These are phyloP conservation scores for Daldinia childiae DNA, from an alignment of 495 filamentous ascomycete species.

Conservation along the genomic window DNA sequence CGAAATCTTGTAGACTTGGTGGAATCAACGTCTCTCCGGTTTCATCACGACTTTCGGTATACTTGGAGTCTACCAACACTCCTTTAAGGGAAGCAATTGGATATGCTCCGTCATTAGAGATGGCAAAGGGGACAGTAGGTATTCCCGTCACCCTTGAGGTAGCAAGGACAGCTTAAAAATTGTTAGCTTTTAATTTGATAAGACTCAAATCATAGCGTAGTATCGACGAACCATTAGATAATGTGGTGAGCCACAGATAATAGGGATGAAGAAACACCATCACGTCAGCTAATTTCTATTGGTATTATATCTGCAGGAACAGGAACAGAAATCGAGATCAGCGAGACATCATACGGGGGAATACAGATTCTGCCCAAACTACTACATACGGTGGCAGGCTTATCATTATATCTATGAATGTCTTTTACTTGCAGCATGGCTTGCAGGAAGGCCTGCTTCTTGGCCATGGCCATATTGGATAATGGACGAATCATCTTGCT, in stretches of 20 bases:
- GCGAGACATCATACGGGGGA: constrained; percentile 3
- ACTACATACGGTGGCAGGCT: neutral
- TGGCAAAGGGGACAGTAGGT: constrained; percentile 52
- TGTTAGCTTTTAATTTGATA: constrained; percentile 10
- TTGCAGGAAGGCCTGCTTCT: constrained; percentile 14
- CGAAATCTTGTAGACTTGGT: constrained; percentile 56
- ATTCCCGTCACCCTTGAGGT: constrained; percentile 45
- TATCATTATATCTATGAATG: constrained; percentile 22
- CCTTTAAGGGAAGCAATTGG: constrained; percentile 45
- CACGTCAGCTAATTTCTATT: constrained; percentile 2
- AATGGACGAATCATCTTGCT: constrained; percentile 31
- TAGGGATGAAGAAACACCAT: constrained; percentile 9
- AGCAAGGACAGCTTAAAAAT: constrained; percentile 13
- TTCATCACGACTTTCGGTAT: constrained; percentile 48
- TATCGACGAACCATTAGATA: constrained; percentile 29
- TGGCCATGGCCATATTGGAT: constrained; percentile 12
- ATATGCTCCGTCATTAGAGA: constrained; percentile 42
- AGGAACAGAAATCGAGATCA: neutral
- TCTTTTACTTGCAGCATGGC: neutral
- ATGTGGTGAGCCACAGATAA: constrained; percentile 17
- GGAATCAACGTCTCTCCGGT: constrained; percentile 60
- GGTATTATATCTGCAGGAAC: constrained; percentile 5
- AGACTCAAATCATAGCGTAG: neutral
- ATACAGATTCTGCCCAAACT: neutral
- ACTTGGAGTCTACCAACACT: constrained; percentile 56